phyloP scores from a whole-genome alignment of 2,329 filamentous ascomycete genomes.

The Cucurbitaria berberidis region DNA sequence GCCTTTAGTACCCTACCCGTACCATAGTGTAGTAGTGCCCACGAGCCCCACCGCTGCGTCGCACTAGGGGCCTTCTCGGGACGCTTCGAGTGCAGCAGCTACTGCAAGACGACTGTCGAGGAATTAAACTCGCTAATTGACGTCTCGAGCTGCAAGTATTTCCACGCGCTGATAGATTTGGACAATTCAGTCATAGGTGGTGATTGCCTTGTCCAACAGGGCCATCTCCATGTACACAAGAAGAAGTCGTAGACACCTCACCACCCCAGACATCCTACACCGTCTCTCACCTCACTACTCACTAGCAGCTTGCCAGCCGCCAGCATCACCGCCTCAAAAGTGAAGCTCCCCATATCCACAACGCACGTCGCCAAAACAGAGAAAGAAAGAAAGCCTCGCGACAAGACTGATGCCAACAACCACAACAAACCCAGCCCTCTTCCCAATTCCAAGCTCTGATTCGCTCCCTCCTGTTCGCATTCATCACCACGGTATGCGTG shows the following conservation, averaged over 20 bases:
- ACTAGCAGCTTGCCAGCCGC: not conserved
- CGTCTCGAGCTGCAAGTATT: conserved; percentile 1
- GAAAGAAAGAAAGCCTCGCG: no score
- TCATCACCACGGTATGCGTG: conserved; percentile 26
- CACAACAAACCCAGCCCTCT: conserved; percentile 25
- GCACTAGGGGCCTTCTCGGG: conserved; percentile 24
- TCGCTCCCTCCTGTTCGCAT: conserved; percentile 33
- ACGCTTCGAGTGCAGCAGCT: conserved; percentile 19
- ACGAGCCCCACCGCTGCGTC: conserved; percentile 17
- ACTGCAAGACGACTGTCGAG: conserved; percentile 22
- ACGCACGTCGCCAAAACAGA: no score
- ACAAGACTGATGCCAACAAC: conserved; percentile 15
- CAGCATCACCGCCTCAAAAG: conserved; percentile 11
- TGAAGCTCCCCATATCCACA: conserved; percentile 23
- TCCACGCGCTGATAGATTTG: not conserved
- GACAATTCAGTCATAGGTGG: no score
- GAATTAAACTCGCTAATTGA: no score
- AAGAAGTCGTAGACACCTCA: no score
- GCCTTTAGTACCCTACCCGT: conserved; percentile 25
- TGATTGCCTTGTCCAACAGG: no score
- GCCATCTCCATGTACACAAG: no score
- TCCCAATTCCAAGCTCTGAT: conserved; percentile 8
- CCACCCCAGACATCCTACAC: no score
- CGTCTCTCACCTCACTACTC: no score
- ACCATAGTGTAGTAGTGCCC: no score